Base-by-base conservation (phyloP, 2,329 filamentous ascomycete species). In the Colletotrichum sansevieriae region DNA sequence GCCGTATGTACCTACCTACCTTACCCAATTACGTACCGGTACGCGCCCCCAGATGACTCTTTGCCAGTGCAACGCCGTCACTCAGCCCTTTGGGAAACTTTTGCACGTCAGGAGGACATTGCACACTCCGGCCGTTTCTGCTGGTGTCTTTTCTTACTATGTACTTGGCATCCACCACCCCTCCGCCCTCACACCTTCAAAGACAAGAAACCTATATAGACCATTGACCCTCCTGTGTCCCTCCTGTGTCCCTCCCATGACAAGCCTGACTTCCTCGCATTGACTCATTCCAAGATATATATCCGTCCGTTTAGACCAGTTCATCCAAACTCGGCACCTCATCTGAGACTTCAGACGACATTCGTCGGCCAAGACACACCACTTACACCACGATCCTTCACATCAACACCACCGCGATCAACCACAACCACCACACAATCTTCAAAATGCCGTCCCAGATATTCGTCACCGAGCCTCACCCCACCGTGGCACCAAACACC, bases 391-490 rank as follows among this genome's bases (percentile, higher is more conserved):
- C 20, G 25, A 60, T n/a, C 41, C 11, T 43, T 47, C 52, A 41
- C 25, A 52, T 39, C 46, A 47, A n/a, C 29, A n/a, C 18, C 25
- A 33, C 29, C 37, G 37, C 55, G 15, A 47, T 7, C 54, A 44
- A 39, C 20, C 33, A 55, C 52, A 12, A 63, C 15, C 41, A 13
- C 15, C 15, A 18, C 51, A 65, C 29, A 22, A 20, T 22, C 3
- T 29, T 39, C 72, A 77, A 66, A 56, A 85, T 84, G 81, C 72
- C 79, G 68, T 74, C 75, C 73, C 82, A 79, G 78, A 83, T 81
- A 69, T 82, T 81, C 70, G 77, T 85, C 79, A 82, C 80, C 61
- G 83, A 85, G 77, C 83, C 83, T 63, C 82, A 84, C 77, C 83
- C 83, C 13, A 83, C 83, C 66, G 79, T 84, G 49, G 74, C 73